Evolutionary conservation across 345 rosid species (phyloP).

Genomic region (Dimocarpus longan): DNA sequence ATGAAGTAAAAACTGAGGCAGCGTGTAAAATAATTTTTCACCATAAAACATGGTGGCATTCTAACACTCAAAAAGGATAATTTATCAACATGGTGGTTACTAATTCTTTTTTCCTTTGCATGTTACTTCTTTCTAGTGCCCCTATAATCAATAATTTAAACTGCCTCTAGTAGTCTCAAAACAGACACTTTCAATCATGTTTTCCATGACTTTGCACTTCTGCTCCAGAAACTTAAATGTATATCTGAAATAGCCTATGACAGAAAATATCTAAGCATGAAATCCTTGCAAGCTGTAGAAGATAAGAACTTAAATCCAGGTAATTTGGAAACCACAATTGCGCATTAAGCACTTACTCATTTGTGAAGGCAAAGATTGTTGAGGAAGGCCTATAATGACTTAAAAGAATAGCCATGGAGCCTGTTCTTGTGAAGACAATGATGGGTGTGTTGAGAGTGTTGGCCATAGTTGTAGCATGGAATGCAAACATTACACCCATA

Average conservation of each 20-base stretch:
- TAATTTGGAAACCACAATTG: not conserved
- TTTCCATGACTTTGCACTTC: not conserved
- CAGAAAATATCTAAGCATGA: not conserved
- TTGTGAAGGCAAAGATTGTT: conserved; percentile 91
- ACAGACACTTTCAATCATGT: not conserved
- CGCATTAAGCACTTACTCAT: conserved; percentile 57
- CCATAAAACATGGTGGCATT: not conserved
- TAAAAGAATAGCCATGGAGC: conserved; percentile 85
- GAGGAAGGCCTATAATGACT: conserved; percentile 90
- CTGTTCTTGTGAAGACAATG: conserved; percentile 91
- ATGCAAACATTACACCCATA: conserved; percentile 99
- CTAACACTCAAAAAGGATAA: not conserved
- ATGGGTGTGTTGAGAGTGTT: conserved; percentile 79
- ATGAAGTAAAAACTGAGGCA: not conserved
- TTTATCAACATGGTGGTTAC: not conserved
- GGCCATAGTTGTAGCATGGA: conserved; percentile 93
- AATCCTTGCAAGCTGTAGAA: not conserved
- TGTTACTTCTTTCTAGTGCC: not conserved
- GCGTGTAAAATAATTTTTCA: not conserved
- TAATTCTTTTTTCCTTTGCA: not conserved
- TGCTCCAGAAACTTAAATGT: not conserved
- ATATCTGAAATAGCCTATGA: not conserved
- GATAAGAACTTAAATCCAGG: conserved; percentile 5
- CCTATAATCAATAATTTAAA: not conserved
- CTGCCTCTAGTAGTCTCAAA: not conserved